Percentiles rank a stretch among this genome's conserved stretches.
These are phyloP conservation scores for Chrysanthemum lavandulifolium DNA, from an alignment of 129 eudicot species.

Conservation along the genomic window DNA sequence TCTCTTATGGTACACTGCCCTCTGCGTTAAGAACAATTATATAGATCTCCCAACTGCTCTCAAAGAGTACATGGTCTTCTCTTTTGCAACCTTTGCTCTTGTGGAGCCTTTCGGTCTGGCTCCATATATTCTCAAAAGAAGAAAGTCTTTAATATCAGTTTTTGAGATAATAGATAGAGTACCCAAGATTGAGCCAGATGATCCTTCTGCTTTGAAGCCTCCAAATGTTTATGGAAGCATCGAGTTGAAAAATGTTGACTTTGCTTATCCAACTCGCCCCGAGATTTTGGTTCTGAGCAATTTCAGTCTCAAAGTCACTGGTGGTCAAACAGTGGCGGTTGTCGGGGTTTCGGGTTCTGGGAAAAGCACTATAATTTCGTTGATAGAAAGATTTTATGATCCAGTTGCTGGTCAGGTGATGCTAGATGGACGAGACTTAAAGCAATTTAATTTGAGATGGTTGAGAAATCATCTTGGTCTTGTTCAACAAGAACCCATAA, in stretches of 20 bases:
- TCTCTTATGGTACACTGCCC: slow-evolving; percentile 91
- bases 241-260: slow-evolving; percentile 81
- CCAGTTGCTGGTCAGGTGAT: slow-evolving; percentile 92
- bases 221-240: slow-evolving; percentile 95
- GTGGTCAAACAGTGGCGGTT: slow-evolving; percentile 96
- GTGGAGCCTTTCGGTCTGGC: slow-evolving; percentile 99
- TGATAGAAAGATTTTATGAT: slow-evolving; percentile 87
- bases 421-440: slow-evolving; percentile 82
- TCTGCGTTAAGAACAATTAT: slow-evolving; percentile 57
- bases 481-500: slow-evolving; percentile 95
- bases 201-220: slow-evolving; percentile 77
- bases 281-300: slow-evolving; percentile 86
- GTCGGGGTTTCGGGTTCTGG: slow-evolving; percentile 99
- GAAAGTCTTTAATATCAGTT: slow-evolving; percentile 83
- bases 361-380: slow-evolving; percentile 88
- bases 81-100: slow-evolving; percentile 93
- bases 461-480: slow-evolving; percentile 89
- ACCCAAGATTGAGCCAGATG: slow-evolving; percentile 93
- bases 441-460: slow-evolving; percentile 83
- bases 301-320: slow-evolving; percentile 83
- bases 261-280: slow-evolving; percentile 86
- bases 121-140: slow-evolving; percentile 86
- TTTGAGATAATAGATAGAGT: slow-evolving; percentile 85
- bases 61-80: slow-evolving; percentile 96
- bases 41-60: slow-evolving; percentile 70